phyloP scores from a whole-genome alignment of 2,329 filamentous ascomycete species.

The Cordyceps pruinosa region DNA sequence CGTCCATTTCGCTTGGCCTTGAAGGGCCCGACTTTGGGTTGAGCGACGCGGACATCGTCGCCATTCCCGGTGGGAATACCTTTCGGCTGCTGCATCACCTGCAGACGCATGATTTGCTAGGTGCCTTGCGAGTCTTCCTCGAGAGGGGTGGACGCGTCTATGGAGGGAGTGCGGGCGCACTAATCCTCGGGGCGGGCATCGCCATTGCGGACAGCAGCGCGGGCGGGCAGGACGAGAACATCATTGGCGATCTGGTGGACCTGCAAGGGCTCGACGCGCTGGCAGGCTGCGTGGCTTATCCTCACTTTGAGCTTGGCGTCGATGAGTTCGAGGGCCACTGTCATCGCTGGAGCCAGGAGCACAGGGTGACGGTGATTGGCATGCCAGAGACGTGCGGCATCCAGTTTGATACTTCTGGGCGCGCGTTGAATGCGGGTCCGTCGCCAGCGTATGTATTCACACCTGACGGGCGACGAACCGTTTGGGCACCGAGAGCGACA shows the following conservation, averaged over 20 bases:
- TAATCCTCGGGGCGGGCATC: background rate
- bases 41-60: background rate
- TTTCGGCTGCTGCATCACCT: constrained; percentile 7
- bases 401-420: background rate
- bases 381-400: constrained; percentile 4
- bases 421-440: constrained; percentile 1
- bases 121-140: background rate
- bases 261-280: background rate
- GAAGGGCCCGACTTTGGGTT: constrained; percentile 1
- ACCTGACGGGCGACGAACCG: background rate
- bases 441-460: background rate
- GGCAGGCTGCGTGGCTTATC: background rate
- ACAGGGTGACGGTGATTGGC: background rate
- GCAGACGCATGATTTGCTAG: background rate
- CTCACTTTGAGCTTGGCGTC: background rate
- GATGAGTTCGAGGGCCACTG: constrained; percentile 1
- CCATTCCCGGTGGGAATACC: constrained; percentile 7
- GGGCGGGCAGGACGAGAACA: background rate
- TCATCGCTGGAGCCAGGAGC: background rate
- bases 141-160: background rate
- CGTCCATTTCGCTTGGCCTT: background rate
- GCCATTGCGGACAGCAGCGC: constrained; percentile 7
- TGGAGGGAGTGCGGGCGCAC: background rate
- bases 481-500: background rate
- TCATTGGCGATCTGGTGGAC: background rate